Percentiles rank a stretch among this genome's conserved stretches.
Evolutionary conservation across 2,329 filamentous ascomycete genomes (phyloP).

Genomic region (Xylariaceae sp.): DNA sequence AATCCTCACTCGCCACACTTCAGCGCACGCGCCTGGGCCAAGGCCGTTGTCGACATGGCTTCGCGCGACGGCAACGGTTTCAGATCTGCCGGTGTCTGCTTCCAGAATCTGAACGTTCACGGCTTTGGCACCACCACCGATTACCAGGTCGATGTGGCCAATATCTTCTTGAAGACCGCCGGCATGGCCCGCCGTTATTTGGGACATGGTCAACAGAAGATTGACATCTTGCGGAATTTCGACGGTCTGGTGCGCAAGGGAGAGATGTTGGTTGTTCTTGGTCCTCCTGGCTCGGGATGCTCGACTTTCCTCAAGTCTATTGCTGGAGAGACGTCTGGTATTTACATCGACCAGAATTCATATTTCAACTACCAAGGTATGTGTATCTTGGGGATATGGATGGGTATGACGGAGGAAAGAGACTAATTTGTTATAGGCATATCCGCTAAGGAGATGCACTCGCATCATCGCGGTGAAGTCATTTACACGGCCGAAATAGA

Average conservation of each 20-base stretch:
- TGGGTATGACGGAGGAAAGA: too few relatives aligned
- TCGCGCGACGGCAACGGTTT: slow-evolving; percentile 51
- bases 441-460: slow-evolving; percentile 69
- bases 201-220: slow-evolving; percentile 50
- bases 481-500: slow-evolving; percentile 86
- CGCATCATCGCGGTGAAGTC: slow-evolving; percentile 74
- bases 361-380: slow-evolving; percentile 81
- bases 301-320: slow-evolving; percentile 83
- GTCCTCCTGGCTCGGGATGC: slow-evolving; percentile 70
- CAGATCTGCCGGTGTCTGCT: slow-evolving; percentile 61
- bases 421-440: slow-evolving; percentile 48
- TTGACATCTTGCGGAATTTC: slow-evolving; percentile 65
- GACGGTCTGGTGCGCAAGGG: slow-evolving; percentile 66
- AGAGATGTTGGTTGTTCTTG: slow-evolving; percentile 73
- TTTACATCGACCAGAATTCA: slow-evolving; percentile 65
- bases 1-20: slow-evolving; percentile 53
- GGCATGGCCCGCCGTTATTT: slow-evolving; percentile 46
- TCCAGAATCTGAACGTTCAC: slow-evolving; percentile 64
- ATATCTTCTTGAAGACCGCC: slow-evolving; percentile 52
- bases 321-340: slow-evolving; percentile 76
- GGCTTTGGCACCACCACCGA: slow-evolving; percentile 65
- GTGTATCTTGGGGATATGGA: too few relatives aligned
- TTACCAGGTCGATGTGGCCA: slow-evolving; percentile 65
- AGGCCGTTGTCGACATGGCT: slow-evolving; percentile 51
- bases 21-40: slow-evolving; percentile 55